Conservation (phyloP, 1,139 yeast genomes). For the Debaryomyces coudertii region DNA sequence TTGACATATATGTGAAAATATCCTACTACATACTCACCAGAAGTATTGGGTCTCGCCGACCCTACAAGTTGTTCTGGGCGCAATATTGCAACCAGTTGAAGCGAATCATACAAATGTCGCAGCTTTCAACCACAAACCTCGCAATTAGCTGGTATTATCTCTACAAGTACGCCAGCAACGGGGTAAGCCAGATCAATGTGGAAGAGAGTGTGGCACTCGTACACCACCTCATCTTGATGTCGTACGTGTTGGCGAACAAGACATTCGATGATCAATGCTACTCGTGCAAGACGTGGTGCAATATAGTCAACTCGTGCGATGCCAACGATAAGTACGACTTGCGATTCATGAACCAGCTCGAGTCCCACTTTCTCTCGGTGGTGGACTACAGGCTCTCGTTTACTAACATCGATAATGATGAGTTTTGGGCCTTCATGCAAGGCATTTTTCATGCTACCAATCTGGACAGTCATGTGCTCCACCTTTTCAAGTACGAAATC, state of each 20-base stretch:
- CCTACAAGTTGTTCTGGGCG: constrained; percentile 18
- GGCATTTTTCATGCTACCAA: not conserved
- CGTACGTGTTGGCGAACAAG: constrained; percentile 52
- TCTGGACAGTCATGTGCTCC: not conserved
- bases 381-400: constrained; percentile 35
- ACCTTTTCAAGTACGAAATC: not conserved
- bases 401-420: constrained; percentile 25
- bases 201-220: constrained; percentile 24
- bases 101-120: constrained; percentile 30
- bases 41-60: not conserved
- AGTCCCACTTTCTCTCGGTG: constrained; percentile 32
- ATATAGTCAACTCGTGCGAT: constrained; percentile 16
- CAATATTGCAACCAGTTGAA: constrained; percentile 25
- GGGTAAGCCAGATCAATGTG: constrained; percentile 19
- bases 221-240: constrained; percentile 32
- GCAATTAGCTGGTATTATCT: constrained; percentile 35
- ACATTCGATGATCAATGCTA: constrained; percentile 55
- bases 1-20: constrained; percentile 2
- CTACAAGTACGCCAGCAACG: constrained; percentile 28
- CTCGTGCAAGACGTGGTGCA: constrained; percentile 55
- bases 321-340: constrained; percentile 19
- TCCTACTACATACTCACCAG: constrained; percentile 8
- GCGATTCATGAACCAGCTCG: constrained; percentile 30
- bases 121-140: constrained; percentile 33
- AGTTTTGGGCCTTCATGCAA: constrained; percentile 29